A percentile compares a stretch with the other conserved stretches of the same genome.
Conservation (phyloP, 371 early-diverging fungal genomes). For the Capillidium rhysosporum region DNA sequence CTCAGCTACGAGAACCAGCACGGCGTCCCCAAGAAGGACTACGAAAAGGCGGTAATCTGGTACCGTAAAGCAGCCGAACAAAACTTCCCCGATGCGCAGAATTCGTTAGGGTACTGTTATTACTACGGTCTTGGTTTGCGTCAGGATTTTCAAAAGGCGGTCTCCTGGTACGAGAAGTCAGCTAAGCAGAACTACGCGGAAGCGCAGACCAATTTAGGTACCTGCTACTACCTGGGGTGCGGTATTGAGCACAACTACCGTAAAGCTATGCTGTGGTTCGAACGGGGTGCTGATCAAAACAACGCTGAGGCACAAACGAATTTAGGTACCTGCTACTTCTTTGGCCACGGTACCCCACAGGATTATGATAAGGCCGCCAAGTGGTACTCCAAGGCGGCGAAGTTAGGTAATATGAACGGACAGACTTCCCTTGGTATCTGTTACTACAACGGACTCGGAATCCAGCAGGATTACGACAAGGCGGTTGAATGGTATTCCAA, state of each 20-base stretch:
- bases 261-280: slow-evolving; percentile 55
- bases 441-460: slow-evolving; percentile 68
- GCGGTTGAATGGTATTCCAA: slow-evolving; percentile 66
- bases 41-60: slow-evolving; percentile 36
- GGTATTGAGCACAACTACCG: slow-evolving; percentile 38
- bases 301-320: slow-evolving; percentile 50
- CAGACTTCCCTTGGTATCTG: slow-evolving; percentile 80
- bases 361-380: slow-evolving; percentile 38
- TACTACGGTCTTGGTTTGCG: slow-evolving; percentile 50
- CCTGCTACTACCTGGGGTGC: slow-evolving; percentile 61
- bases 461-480: slow-evolving; percentile 30
- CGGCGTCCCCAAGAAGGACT: slow-evolving; percentile 32
- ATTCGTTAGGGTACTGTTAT: slow-evolving; percentile 50
- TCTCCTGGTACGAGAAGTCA: slow-evolving; percentile 47
- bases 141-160: slow-evolving; percentile 26
- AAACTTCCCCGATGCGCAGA: slow-evolving; percentile 55
- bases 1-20: slow-evolving; percentile 60
- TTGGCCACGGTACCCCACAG: slow-evolving; percentile 47
- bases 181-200: slow-evolving; percentile 48
- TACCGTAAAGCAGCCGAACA: slow-evolving; percentile 43
- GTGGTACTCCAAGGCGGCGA: slow-evolving; percentile 42
- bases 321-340: slow-evolving; percentile 63
- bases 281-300: slow-evolving; percentile 34
- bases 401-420: slow-evolving; percentile 52
- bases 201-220: slow-evolving; percentile 58